Evolutionary conservation across 2,329 filamentous ascomycete species (phyloP).

Genomic region (Ceratocystis eucalypticola): DNA sequence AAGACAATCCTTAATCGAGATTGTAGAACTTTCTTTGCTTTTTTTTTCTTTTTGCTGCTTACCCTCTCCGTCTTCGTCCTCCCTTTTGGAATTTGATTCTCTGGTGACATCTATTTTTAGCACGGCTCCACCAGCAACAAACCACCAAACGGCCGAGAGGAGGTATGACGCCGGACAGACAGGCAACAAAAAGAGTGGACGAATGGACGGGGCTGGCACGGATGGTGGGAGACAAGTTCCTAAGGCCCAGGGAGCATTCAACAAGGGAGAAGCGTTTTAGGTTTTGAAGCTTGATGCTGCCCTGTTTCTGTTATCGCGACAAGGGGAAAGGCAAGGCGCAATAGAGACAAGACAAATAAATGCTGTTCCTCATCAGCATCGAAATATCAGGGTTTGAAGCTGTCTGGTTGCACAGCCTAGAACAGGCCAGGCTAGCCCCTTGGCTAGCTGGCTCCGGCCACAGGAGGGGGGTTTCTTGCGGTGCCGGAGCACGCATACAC

Average conservation of each 20-base stretch:
- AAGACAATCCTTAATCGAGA: neutral
- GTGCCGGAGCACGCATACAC: neutral
- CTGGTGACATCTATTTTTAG: neutral
- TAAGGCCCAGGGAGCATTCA: neutral
- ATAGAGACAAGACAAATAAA: neutral
- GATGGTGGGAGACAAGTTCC: neutral
- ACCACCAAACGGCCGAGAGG: neutral
- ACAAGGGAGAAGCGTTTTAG: neutral
- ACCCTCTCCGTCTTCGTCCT: neutral
- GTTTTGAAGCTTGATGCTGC: neutral
- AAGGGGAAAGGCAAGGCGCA: neutral
- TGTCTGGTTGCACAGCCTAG: neutral
- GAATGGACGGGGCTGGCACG: neutral
- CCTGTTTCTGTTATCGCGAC: neutral
- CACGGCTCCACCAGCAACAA: neutral
- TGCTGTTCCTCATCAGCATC: neutral
- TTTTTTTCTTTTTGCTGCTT: neutral
- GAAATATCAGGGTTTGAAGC: neutral
- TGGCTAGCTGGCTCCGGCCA: neutral
- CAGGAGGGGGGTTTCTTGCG: neutral
- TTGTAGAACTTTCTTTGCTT: neutral
- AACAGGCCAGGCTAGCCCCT: neutral
- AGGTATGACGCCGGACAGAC: neutral
- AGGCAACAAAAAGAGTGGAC: too few species aligned
- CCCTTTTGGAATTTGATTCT: neutral